Percentiles rank a stretch among this genome's conserved stretches.
Evolutionary conservation across 129 eudicot species (phyloP).

Genomic region (Oenanthe sinensis): DNA sequence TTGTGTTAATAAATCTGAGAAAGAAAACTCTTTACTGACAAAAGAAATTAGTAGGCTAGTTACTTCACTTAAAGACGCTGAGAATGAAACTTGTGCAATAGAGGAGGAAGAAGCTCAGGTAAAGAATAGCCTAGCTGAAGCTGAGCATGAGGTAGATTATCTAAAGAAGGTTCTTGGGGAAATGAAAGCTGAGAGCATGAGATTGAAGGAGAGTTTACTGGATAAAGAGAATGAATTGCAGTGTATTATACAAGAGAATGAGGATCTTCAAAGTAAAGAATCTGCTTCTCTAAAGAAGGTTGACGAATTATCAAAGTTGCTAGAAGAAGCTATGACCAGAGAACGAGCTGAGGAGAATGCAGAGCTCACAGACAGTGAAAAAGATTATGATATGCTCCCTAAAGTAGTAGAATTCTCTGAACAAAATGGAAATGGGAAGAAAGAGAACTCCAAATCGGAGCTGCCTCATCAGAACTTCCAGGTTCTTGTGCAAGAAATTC

Average conservation of each 20-base stretch:
- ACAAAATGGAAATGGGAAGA: constrained; percentile 36
- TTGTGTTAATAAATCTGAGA: constrained; percentile 33
- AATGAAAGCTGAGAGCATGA: constrained; percentile 83
- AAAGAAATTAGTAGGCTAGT: constrained; percentile 42
- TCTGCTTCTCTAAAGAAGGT: constrained; percentile 45
- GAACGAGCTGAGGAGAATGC: constrained; percentile 39
- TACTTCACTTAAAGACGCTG: constrained; percentile 43
- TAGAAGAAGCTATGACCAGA: constrained; percentile 54
- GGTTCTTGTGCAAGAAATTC: constrained; percentile 28
- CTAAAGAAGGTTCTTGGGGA: constrained; percentile 72
- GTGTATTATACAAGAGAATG: constrained; percentile 51
- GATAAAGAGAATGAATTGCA: constrained; percentile 77
- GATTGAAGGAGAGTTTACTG: constrained; percentile 55
- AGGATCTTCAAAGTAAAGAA: constrained; percentile 58
- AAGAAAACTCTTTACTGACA: constrained; percentile 48
- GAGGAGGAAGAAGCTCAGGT: constrained; percentile 50
- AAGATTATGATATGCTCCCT: constrained; percentile 93
- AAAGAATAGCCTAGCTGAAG: constrained; percentile 46
- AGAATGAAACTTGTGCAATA: constrained; percentile 47
- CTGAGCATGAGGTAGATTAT: constrained; percentile 58
- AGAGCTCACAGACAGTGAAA: constrained; percentile 70
- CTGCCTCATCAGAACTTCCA: constrained; percentile 23
- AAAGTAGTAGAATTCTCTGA: constrained; percentile 85
- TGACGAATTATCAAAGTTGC: constrained; percentile 60
- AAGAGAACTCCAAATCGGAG: constrained; percentile 38